Conservation (phyloP, 345 rosid genomes). For the Euphorbia tirucalli region DNA sequence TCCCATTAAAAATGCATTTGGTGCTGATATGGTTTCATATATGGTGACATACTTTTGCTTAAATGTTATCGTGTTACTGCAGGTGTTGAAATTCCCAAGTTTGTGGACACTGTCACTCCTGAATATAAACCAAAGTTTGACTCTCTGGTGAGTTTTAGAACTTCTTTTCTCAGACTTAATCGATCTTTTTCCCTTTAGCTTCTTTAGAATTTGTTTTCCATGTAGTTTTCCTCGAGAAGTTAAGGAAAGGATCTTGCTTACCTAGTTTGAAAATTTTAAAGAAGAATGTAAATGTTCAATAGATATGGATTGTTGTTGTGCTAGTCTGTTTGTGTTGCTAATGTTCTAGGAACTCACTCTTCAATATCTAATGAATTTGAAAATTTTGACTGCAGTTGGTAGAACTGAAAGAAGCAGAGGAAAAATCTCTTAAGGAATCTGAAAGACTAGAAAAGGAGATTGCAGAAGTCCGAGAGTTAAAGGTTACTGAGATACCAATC, state of each 20-base stretch:
- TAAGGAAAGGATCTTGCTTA: neutral
- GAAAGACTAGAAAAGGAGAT: slow-evolving; percentile 86
- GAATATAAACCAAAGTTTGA: slow-evolving; percentile 93
- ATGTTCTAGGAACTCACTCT: neutral
- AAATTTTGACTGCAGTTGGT: slow-evolving; percentile 46
- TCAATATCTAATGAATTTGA: neutral
- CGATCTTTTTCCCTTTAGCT: neutral
- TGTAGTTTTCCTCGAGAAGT: neutral
- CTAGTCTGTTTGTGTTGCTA: neutral
- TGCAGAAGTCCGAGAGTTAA: slow-evolving; percentile 77
- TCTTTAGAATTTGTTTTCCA: neutral
- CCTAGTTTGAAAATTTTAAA: neutral
- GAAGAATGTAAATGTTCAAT: neutral
- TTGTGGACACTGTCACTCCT: slow-evolving; percentile 81
- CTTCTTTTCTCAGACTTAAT: neutral
- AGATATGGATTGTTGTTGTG: neutral
- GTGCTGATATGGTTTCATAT: neutral
- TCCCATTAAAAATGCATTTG: neutral
- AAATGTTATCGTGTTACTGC: slow-evolving; percentile 2
- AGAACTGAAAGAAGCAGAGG: slow-evolving; percentile 90
- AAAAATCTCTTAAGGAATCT: slow-evolving; percentile 79
- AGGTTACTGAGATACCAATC: slow-evolving; percentile 40
- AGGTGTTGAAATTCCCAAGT: slow-evolving; percentile 89
- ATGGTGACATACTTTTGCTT: neutral
- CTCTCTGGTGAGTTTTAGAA: slow-evolving; percentile 57